Conservation (phyloP, 2,329 filamentous ascomycete genomes). For the Calonectria naviculata region DNA sequence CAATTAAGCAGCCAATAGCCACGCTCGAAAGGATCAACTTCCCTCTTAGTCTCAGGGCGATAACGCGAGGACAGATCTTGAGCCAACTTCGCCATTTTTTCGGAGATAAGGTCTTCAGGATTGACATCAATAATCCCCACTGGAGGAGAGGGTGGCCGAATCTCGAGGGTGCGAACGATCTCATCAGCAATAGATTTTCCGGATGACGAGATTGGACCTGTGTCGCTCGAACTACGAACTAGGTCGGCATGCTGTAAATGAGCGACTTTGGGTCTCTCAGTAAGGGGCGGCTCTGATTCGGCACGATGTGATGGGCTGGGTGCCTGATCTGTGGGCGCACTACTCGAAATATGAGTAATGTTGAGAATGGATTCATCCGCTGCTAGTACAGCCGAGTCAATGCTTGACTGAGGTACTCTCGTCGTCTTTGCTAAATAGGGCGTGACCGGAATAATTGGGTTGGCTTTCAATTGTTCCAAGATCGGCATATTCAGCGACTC, state of each 20-base stretch:
- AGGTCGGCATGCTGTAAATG: conserved; percentile 30
- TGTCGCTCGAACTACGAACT: conserved; percentile 45
- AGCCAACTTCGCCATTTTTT: conserved; percentile 61
- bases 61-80: conserved; percentile 65
- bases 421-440: conserved; percentile 15
- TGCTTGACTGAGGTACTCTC: background rate
- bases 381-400: conserved; percentile 11
- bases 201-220: conserved; percentile 30
- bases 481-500: conserved; percentile 12
- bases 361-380: conserved; percentile 33
- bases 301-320: conserved; percentile 33
- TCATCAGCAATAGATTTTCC: conserved; percentile 25
- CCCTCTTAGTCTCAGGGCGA: conserved; percentile 52
- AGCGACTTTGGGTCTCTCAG: conserved; percentile 40
- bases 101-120: conserved; percentile 65
- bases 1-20: conserved; percentile 81
- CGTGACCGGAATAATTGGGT: conserved; percentile 41
- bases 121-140: conserved; percentile 58
- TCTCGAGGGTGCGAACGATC: conserved; percentile 54
- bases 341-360: conserved; percentile 49
- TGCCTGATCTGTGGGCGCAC: conserved; percentile 31
- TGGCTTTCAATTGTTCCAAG: conserved; percentile 2
- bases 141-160: conserved; percentile 65
- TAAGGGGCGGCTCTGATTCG: conserved; percentile 45
- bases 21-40: conserved; percentile 70